These are phyloP conservation scores for Gnomoniopsis sp. DNA, from an alignment of 2,329 filamentous ascomycete species.

Conservation along the genomic window DNA sequence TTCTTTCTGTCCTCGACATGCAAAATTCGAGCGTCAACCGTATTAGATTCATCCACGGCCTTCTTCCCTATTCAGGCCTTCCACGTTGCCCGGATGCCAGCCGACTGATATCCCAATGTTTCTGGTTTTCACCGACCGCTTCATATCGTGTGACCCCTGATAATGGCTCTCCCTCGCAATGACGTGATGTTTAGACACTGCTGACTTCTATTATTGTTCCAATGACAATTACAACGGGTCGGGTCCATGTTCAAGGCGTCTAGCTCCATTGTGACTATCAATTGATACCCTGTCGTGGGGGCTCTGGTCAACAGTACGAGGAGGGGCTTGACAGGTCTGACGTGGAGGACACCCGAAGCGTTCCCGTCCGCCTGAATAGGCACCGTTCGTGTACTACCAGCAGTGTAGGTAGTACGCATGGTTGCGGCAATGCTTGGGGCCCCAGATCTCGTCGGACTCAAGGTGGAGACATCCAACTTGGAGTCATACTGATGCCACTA, in stretches of 20 bases:
- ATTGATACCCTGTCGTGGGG: constrained; percentile 19
- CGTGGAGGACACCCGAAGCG: constrained; percentile 27
- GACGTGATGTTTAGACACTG: constrained; percentile 12
- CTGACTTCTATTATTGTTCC: constrained; percentile 13
- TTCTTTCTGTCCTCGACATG: constrained; percentile 11
- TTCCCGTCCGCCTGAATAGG: constrained; percentile 7
- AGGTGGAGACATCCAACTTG: background rate
- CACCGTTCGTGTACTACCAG: background rate
- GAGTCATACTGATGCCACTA: background rate
- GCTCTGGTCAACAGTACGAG: constrained; percentile 31
- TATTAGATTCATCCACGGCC: constrained; percentile 23
- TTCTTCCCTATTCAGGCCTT: background rate
- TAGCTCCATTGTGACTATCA: constrained; percentile 30
- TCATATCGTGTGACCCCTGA: constrained; percentile 28
- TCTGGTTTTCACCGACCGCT: background rate
- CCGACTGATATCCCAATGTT: background rate
- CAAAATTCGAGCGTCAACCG: constrained; percentile 38
- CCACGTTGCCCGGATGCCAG: background rate
- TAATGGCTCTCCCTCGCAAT: constrained; percentile 21
- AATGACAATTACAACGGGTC: constrained; percentile 32
- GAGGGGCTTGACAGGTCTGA: constrained; percentile 30
- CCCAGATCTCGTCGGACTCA: background rate
- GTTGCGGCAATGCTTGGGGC: background rate
- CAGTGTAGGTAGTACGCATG: background rate
- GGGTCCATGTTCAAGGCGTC: constrained; percentile 32